A percentile compares a stretch with the other conserved stretches of the same genome.
phyloP scores from a whole-genome alignment of 2,329 filamentous ascomycete species.

The Apiospora phragmitis region DNA sequence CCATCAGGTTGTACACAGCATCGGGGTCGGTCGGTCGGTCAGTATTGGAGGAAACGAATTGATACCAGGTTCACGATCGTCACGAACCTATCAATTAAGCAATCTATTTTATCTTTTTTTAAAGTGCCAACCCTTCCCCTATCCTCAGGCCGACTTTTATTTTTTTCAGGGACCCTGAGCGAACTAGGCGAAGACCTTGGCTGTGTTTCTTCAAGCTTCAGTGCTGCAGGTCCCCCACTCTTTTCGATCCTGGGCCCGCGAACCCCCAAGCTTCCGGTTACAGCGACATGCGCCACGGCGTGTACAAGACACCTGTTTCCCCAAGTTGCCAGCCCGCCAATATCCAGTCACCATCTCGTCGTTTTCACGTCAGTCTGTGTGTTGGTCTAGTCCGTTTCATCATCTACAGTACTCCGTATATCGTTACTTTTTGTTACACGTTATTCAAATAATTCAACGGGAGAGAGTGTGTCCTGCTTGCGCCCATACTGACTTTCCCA shows the following conservation, averaged over 20 bases:
- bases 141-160: background rate
- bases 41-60: background rate
- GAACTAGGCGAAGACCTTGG: background rate
- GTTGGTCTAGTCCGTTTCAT: background rate
- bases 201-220: slow-evolving; percentile 3
- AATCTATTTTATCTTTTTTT: background rate
- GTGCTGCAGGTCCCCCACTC: background rate
- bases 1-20: background rate
- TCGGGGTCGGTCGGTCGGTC: too few relatives aligned
- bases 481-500: background rate
- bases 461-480: background rate
- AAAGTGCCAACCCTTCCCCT: background rate
- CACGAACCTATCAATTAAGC: background rate
- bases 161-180: background rate
- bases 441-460: background rate
- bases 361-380: background rate
- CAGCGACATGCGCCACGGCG: background rate
- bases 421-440: background rate
- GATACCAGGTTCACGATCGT: background rate
- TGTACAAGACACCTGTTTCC: background rate
- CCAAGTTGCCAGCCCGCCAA: background rate
- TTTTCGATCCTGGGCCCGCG: background rate
- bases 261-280: slow-evolving; percentile 1
- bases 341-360: background rate
- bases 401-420: too few relatives aligned